Evolutionary conservation across 2,329 filamentous ascomycete species (phyloP).

Genomic region (Apiospora sp.): DNA sequence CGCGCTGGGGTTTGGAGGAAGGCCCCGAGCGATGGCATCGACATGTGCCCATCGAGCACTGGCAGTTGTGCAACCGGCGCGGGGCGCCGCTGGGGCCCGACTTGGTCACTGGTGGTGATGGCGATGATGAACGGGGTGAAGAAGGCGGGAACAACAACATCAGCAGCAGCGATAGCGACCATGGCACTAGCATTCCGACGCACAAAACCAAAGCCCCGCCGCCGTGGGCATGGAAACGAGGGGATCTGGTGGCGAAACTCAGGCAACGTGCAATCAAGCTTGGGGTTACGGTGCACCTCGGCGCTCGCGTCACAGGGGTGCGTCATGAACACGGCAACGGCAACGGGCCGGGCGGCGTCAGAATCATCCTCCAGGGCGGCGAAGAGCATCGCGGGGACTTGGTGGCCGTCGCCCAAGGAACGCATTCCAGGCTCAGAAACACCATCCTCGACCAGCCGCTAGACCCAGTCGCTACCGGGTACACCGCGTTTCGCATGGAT

Average conservation of each 20-base stretch:
- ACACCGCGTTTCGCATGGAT: background rate
- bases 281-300: background rate
- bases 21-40: background rate
- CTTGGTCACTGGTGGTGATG: background rate
- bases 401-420: slow-evolving; percentile 11
- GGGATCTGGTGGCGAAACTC: background rate
- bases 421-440: background rate
- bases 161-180: no score
- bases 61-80: background rate
- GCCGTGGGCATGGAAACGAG: background rate
- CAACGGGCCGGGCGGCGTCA: background rate
- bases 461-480: background rate
- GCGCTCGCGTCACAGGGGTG: background rate
- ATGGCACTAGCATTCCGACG: no score
- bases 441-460: background rate
- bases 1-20: background rate
- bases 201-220: background rate
- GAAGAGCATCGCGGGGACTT: background rate
- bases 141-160: no score
- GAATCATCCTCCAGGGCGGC: background rate
- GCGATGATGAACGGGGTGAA: no score
- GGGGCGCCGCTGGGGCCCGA: background rate
- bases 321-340: background rate
- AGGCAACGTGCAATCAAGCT: background rate
- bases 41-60: background rate